Evolutionary conservation across 371 early-diverging fungal genomes (phyloP).

Genomic region (Mucor indicus): DNA sequence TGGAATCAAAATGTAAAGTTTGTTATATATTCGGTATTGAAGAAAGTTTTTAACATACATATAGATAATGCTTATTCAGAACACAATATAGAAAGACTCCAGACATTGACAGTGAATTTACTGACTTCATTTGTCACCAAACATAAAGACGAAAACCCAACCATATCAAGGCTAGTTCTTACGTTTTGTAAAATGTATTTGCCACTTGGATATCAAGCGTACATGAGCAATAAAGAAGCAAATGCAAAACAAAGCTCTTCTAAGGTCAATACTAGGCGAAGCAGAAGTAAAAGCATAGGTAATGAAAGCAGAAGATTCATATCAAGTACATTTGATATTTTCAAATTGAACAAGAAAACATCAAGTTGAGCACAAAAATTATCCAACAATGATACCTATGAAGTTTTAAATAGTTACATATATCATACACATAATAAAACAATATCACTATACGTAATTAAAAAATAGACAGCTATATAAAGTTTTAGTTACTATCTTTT

Average conservation of each 20-base stretch:
- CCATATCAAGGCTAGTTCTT: constrained; percentile 10
- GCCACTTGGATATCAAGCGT: constrained; percentile 7
- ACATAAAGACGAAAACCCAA: constrained; percentile 1
- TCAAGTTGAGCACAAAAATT: no score
- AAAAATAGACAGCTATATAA: no score
- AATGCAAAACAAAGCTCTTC: no score
- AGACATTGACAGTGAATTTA: constrained; percentile 12
- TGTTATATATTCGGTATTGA: neutral
- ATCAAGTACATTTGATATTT: no score
- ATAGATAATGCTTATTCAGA: neutral
- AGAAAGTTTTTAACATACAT: neutral
- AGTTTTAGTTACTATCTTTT: no score
- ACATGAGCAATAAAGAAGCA: neutral
- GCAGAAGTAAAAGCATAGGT: neutral
- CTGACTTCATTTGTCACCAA: constrained; percentile 6
- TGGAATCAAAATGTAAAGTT: constrained; percentile 26
- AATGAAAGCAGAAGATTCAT: no score
- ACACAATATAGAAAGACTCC: constrained; percentile 9
- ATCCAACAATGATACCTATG: no score
- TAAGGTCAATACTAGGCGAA: neutral
- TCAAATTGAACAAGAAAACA: no score
- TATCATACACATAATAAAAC: no score
- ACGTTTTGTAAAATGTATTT: constrained; percentile 16
- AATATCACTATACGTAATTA: no score
- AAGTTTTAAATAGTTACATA: no score